Base-by-base conservation (phyloP, 257 asterid genomes). In the Cruciata laevipes region DNA sequence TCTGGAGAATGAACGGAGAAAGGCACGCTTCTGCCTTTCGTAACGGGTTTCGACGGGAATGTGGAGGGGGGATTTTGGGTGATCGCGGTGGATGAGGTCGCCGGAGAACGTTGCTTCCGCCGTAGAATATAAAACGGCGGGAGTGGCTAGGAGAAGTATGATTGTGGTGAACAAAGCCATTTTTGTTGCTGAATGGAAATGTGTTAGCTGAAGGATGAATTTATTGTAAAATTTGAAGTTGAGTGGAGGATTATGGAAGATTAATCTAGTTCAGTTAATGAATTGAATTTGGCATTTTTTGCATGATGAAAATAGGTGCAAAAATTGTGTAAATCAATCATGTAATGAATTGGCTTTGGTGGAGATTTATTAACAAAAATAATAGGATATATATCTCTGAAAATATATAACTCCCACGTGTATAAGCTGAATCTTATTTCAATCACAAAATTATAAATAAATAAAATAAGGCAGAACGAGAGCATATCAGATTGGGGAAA, bases 61-160 rank as follows among this genome's bases (percentile, higher is more conserved):
- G 64, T 78, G 73, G 14, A 52, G 53, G 0, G 92, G 91, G 6
- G 86, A 78, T 2, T 10, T 60, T 1, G 82, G 76, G 7, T 83
- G 71, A 47, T 87, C 89, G 0, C 83, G 87, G 3, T 82, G 86
- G 63, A 83, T 68, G 4, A 89, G 65, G 61, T 81, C 83, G 21
- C 76, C 8, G 3, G 90, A 80, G 75, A 87, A 73, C 2, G 7
- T 47, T 3, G 55, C 21, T 47, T 60, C 95, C 62, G 9, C 74
- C 64, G 13, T 11, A 37, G 17, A 25, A 17, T 32, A 37, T 38
- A 60, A 16, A 3, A 38, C 65, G 60, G 60, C 60, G 60, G 55
- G 31, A 40, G 66, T 9, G 74, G 31, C 64, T 63, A 25, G 44
- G 33, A 58, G 62, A 67, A 70, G n/a, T 10, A 33, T 32, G 1